These are phyloP conservation scores for Circinella minor DNA, from an alignment of 371 early-diverging fungal genomes.

Conservation along the genomic window DNA sequence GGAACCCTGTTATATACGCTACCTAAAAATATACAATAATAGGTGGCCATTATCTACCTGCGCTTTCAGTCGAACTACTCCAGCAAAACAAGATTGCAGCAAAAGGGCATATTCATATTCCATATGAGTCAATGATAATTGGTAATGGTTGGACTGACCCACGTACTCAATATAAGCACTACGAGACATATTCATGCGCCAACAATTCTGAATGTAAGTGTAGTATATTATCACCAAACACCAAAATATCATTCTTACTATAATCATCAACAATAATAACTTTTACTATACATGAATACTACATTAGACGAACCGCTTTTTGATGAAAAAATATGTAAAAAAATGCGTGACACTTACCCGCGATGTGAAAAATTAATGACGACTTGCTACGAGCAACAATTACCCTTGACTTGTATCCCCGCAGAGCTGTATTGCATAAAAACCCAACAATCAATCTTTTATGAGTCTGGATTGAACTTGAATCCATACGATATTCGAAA, in stretches of 20 bases:
- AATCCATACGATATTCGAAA: constrained; percentile 72
- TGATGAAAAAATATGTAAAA: constrained; percentile 62
- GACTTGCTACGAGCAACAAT: constrained; percentile 77
- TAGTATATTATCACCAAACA: background rate
- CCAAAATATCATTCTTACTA: no score
- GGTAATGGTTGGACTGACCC: constrained; percentile 93
- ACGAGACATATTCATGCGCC: constrained; percentile 82
- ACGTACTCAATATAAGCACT: constrained; percentile 82
- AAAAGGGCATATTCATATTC: constrained; percentile 22
- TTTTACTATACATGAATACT: background rate
- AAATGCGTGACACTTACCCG: constrained; percentile 74
- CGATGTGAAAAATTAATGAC: constrained; percentile 74
- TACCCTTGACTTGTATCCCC: constrained; percentile 77
- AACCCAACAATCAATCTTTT: constrained; percentile 12
- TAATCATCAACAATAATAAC: no score
- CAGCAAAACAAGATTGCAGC: constrained; percentile 62
- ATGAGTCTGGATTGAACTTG: constrained; percentile 11
- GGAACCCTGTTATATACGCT: background rate
- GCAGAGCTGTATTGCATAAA: constrained; percentile 77
- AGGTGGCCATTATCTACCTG: constrained; percentile 79
- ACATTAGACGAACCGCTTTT: constrained; percentile 34
- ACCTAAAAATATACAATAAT: background rate
- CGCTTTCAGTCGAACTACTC: constrained; percentile 69
- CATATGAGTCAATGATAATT: constrained; percentile 69
- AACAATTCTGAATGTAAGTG: constrained; percentile 26